Evolutionary conservation across 306 rosid genomes (phyloP), one percentile per base, ranked within the genome.

Genomic region (Medicago lupulina): DNA sequence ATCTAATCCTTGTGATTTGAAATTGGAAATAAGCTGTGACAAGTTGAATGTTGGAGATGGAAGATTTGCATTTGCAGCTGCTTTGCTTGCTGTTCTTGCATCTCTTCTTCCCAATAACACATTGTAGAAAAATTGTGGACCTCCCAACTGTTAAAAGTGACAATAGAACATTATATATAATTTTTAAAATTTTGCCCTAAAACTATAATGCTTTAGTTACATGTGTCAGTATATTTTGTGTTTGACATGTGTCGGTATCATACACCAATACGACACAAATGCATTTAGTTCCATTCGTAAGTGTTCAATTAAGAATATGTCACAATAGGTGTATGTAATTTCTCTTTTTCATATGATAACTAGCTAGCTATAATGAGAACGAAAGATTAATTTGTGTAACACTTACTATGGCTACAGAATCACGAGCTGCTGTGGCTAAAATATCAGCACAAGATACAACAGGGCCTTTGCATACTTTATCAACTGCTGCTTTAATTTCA

Each of bases 401-500:
- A 66, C 88, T 79, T 41, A 85, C 86, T 6, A 76, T 62, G 51
- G 67, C 58, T 1, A 85, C 76, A 41, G 88, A 79, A 62, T 85
- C 88, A 71, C 88, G 84, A 67, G 88, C 86, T 23, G 86, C 88
- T 7, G 76, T 36, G 16, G 88, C 86, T 44, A 85, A 70, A 23
- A 82, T 79, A 40, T 85, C 88, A 34, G 86, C 88, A 76, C 86
- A 85, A 1, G 88, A 85, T 0, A 85, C 88, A 13, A 85, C 75
- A 10, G 57, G 78, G n/a, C 76, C 63, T 23, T 77, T 77, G 28
- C 88, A 85, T n/a, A 74, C 82, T 55, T 67, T 79, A 70, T 85
- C 86, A 25, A 82, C 88, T 0, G 79, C 86, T 31, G 67, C 53
- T 79, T 85, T 85, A 3, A 85, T 79, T 21, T 82, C 58, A 75